Evolutionary conservation across 1,284 basidiomycete species (phyloP).

Genomic region (Hypsizygus ulmarius): DNA sequence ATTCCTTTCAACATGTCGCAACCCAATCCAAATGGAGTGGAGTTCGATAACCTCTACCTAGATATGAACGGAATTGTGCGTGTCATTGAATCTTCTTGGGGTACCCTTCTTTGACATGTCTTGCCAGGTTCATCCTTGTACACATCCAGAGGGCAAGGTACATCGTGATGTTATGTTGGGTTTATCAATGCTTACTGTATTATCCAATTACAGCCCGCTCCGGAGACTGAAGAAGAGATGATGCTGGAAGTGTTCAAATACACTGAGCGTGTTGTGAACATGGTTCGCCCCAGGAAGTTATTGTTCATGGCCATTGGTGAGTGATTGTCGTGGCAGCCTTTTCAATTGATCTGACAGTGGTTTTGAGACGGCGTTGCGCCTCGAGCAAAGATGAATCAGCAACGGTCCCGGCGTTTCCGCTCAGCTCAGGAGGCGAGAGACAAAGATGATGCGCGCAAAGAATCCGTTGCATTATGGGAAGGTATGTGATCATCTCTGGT

Average conservation of each 20-base stretch:
- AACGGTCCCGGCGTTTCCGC: constrained; percentile 93
- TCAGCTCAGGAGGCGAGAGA: constrained; percentile 94
- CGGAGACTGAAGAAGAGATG: constrained; percentile 99
- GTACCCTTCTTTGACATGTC: constrained; percentile 5
- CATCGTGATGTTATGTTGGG: constrained; percentile 15
- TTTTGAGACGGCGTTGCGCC: constrained; percentile 90
- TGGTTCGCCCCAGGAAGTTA: constrained; percentile 92
- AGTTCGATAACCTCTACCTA: constrained; percentile 96
- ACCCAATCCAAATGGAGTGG: constrained; percentile 94
- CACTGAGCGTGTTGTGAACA: constrained; percentile 96
- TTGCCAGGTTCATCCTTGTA: constrained; percentile 93
- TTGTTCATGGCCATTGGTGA: constrained; percentile 97
- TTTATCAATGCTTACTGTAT: constrained; percentile 6
- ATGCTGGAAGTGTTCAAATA: constrained; percentile 98
- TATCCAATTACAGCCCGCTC: constrained; percentile 63
- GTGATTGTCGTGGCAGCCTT: constrained; percentile 2
- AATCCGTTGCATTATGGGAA: constrained; percentile 85
- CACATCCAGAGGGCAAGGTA: constrained; percentile 94
- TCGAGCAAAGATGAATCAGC: constrained; percentile 99
- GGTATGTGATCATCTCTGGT: constrained; percentile 39
- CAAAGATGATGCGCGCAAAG: constrained; percentile 83
- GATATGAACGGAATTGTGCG: constrained; percentile 88
- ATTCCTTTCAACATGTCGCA: constrained; percentile 82
- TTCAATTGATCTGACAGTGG: neutral
- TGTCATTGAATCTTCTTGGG: constrained; percentile 6